Percentiles rank a stretch among this genome's conserved stretches.
These are phyloP conservation scores for Teunomyces atbi DNA, from an alignment of 805 yeast species.

Conservation along the genomic window DNA sequence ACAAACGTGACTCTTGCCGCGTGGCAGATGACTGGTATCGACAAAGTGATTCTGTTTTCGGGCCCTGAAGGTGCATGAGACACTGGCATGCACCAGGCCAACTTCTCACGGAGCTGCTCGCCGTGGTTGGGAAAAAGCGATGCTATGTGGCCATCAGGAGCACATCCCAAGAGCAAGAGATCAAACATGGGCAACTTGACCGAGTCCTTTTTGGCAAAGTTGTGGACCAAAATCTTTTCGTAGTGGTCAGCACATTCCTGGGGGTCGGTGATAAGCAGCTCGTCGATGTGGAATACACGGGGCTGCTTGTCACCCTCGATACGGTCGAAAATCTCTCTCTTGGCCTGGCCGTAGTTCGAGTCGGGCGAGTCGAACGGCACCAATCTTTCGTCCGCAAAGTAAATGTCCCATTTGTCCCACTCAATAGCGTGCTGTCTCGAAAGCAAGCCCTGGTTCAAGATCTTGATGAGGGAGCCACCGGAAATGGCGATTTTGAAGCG, in stretches of 20 bases:
- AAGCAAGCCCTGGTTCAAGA: constrained; percentile 81
- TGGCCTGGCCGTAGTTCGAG: constrained; percentile 88
- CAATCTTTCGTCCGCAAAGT: constrained; percentile 93
- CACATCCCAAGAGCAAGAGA: constrained; percentile 88
- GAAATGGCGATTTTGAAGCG: constrained; percentile 88
- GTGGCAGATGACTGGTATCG: constrained; percentile 93
- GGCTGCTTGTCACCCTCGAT: constrained; percentile 60
- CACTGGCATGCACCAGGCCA: constrained; percentile 95
- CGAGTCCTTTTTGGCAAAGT: constrained; percentile 94
- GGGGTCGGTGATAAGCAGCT: constrained; percentile 67
- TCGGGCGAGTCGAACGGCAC: constrained; percentile 83
- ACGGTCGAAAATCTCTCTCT: constrained; percentile 73
- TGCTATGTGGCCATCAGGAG: constrained; percentile 98
- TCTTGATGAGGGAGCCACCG: constrained; percentile 90
- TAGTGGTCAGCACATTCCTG: constrained; percentile 94
- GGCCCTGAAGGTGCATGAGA: constrained; percentile 91
- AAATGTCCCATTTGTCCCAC: constrained; percentile 95
- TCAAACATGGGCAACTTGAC: constrained; percentile 96
- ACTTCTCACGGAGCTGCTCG: constrained; percentile 79
- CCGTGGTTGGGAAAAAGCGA: constrained; percentile 90
- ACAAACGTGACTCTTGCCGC: constrained; percentile 91
- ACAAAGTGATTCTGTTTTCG: constrained; percentile 76
- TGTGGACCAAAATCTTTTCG: constrained; percentile 80
- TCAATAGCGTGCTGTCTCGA: constrained; percentile 67
- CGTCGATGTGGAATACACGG: constrained; percentile 80